These are phyloP conservation scores for Calycina herbarum DNA, from an alignment of 2,329 filamentous ascomycete genomes.

Conservation along the genomic window DNA sequence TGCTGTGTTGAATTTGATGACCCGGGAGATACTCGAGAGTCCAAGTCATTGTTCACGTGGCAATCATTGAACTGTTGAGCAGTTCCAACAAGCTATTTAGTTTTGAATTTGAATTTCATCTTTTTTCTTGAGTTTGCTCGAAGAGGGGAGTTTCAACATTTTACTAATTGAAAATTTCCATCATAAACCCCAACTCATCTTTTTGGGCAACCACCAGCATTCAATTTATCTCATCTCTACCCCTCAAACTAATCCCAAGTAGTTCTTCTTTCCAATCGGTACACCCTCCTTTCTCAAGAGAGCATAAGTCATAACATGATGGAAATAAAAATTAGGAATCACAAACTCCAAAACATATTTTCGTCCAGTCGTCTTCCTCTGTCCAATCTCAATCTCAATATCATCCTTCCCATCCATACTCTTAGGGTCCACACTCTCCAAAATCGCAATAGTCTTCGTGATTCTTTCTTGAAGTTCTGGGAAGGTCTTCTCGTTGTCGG, in stretches of 20 bases:
- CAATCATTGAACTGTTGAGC: too few relatives aligned
- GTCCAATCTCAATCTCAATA: conserved; percentile 39
- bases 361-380: conserved; percentile 43
- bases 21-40: too few relatives aligned
- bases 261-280: conserved; percentile 61
- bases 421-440: conserved; percentile 45
- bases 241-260: conserved; percentile 37
- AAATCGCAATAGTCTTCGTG: conserved; percentile 46
- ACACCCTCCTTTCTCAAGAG: conserved; percentile 63
- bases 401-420: conserved; percentile 46
- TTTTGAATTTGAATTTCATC: too few relatives aligned
- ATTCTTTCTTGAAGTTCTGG: conserved; percentile 49
- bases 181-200: not conserved
- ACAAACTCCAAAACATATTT: conserved; percentile 50
- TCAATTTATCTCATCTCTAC: not conserved
- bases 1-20: too few relatives aligned
- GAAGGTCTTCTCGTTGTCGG: conserved; percentile 50
- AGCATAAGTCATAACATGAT: conserved; percentile 57
- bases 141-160: not conserved
- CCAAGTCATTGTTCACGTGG: too few relatives aligned
- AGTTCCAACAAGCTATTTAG: too few relatives aligned
- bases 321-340: conserved; percentile 65
- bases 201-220: not conserved
- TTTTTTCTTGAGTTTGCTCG: not conserved
- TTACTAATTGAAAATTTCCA: not conserved